Conservation (phyloP, 2,329 filamentous ascomycete genomes). For the Sporothrix euskadiensis region DNA sequence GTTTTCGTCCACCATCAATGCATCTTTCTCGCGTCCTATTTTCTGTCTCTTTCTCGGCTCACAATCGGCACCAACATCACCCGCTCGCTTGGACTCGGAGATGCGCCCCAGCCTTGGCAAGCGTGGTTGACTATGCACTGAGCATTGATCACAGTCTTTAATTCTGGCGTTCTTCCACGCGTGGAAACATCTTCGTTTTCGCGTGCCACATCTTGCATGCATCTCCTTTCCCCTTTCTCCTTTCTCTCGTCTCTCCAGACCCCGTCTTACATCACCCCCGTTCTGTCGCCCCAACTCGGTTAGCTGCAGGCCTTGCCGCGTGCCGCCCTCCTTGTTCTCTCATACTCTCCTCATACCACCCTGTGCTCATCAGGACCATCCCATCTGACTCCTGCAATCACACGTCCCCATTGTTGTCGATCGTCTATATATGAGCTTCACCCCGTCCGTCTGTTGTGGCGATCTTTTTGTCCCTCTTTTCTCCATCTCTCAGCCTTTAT, state of each 20-base stretch:
- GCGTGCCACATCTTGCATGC: not conserved
- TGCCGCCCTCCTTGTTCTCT: not conserved
- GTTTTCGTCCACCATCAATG: not conserved
- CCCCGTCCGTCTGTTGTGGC: not conserved
- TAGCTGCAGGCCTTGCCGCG: not conserved
- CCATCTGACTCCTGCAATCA: not conserved
- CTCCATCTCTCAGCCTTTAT: not conserved
- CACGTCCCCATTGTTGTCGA: not conserved
- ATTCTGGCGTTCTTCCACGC: not conserved
- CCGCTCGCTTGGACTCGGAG: slow-evolving; percentile 1
- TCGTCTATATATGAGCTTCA: slow-evolving; percentile 22
- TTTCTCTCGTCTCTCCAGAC: too few species aligned
- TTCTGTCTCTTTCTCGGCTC: not conserved
- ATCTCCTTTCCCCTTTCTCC: not conserved
- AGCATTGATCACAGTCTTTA: not conserved
- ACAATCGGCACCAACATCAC: not conserved
- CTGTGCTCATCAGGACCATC: not conserved
- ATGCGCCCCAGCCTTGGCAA: slow-evolving; percentile 4
- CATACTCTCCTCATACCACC: not conserved
- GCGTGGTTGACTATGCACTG: not conserved
- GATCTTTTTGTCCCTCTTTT: not conserved
- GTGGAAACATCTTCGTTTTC: not conserved
- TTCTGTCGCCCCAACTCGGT: not conserved
- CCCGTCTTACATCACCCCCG: not conserved
- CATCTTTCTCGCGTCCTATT: not conserved